phyloP scores from a whole-genome alignment of 495 filamentous ascomycete genomes.

The Aspergillus homomorphus region DNA sequence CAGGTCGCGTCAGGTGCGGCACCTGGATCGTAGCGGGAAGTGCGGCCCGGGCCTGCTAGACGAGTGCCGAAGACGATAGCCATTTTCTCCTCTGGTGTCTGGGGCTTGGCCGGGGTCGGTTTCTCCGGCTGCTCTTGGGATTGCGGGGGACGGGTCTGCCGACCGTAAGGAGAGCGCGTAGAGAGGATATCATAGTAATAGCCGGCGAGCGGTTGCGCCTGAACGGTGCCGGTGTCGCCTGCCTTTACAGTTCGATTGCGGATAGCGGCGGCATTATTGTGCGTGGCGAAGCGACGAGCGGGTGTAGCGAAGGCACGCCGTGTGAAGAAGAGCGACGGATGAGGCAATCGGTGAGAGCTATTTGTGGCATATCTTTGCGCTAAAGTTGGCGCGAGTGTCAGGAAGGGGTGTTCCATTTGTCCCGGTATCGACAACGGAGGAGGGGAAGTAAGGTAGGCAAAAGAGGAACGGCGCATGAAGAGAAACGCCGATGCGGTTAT shows the following conservation, averaged over 20 bases:
- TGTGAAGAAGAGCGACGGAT: conserved; percentile 3
- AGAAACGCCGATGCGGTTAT: conserved; percentile 7
- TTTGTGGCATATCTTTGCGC: conserved; percentile 3
- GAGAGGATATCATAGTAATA: conserved; percentile 40
- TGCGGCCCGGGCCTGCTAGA: conserved; percentile 66
- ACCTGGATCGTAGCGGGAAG: conserved; percentile 55
- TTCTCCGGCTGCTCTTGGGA: conserved; percentile 27
- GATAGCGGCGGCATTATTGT: conserved; percentile 14
- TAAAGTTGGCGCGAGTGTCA: conserved; percentile 21
- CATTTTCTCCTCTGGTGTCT: conserved; percentile 52
- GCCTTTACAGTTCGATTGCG: conserved; percentile 15
- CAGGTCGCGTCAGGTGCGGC: conserved; percentile 41
- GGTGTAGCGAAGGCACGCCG: conserved; percentile 23
- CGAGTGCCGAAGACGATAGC: conserved; percentile 74
- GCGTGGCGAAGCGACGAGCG: conserved; percentile 25
- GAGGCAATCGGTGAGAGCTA: neutral
- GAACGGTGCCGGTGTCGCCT: conserved; percentile 12
- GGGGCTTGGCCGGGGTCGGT: conserved; percentile 19
- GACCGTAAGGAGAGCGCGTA: conserved; percentile 26
- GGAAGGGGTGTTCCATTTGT: conserved; percentile 34
- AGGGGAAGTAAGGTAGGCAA: conserved; percentile 4
- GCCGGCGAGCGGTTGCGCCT: conserved; percentile 43
- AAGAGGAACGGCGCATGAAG: neutral
- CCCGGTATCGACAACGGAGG: neutral
- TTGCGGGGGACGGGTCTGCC: conserved; percentile 19